These are phyloP conservation scores for Penicillium chermesinum DNA, from an alignment of 495 filamentous ascomycete species.

Conservation along the genomic window DNA sequence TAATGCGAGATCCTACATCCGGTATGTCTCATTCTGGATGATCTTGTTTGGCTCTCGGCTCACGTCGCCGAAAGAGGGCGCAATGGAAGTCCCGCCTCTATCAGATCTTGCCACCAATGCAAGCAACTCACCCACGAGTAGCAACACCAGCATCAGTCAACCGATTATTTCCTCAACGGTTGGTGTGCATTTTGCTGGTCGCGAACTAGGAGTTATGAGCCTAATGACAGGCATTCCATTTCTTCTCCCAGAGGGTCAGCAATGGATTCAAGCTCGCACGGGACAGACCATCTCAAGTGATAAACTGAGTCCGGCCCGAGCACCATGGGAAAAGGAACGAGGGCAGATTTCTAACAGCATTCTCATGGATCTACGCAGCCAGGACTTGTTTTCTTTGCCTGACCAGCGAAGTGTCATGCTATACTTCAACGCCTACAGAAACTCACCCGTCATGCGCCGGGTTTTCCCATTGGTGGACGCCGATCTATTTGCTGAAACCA, in stretches of 20 bases:
- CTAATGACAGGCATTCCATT: conserved; percentile 43
- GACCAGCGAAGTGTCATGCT: conserved; percentile 14
- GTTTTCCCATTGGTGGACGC: conserved; percentile 42
- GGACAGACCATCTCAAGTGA: conserved; percentile 37
- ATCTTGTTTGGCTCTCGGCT: neutral
- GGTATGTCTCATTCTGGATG: conserved; percentile 12
- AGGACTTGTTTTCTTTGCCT: conserved; percentile 27
- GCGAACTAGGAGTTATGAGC: conserved; percentile 43
- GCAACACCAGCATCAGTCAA: conserved; percentile 7
- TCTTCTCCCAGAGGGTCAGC: conserved; percentile 39
- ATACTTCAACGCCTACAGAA: conserved; percentile 24
- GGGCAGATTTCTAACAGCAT: conserved; percentile 21
- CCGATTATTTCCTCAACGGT: conserved; percentile 26
- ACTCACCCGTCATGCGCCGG: conserved; percentile 27
- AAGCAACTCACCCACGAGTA: conserved; percentile 14
- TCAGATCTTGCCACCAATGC: conserved; percentile 8
- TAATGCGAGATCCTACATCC: conserved; percentile 17
- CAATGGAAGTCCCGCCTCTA: conserved; percentile 7
- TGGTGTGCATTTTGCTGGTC: conserved; percentile 46
- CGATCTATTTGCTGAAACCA: conserved; percentile 36
- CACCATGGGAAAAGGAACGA: conserved; percentile 34
- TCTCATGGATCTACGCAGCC: conserved; percentile 18
- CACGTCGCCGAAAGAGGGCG: neutral
- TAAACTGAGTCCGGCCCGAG: conserved; percentile 26
- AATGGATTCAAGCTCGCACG: conserved; percentile 44